Conservation (phyloP, 768 basidiomycete species). For the Termitomyces sp. region DNA sequence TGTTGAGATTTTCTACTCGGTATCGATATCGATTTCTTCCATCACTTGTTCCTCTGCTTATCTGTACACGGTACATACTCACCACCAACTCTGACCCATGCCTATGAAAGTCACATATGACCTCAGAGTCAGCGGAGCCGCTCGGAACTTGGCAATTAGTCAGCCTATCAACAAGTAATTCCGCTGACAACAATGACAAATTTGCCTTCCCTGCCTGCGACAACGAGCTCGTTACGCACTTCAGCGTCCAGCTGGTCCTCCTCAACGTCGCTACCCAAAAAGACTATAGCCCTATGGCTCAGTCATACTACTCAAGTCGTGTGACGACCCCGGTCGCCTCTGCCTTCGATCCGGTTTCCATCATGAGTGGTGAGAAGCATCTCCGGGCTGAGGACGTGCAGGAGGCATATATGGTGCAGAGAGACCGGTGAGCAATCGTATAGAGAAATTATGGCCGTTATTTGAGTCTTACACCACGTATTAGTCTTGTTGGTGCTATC, state of each 20-base stretch:
- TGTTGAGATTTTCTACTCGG: not conserved
- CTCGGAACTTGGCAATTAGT: conserved; percentile 14
- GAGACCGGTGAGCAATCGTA: conserved; percentile 56
- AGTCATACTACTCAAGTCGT: conserved; percentile 34
- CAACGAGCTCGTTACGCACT: conserved; percentile 5
- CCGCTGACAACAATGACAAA: conserved; percentile 8
- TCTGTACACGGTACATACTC: too few species aligned
- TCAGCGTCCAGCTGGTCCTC: conserved; percentile 11
- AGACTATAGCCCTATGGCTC: conserved; percentile 32
- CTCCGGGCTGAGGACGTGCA: conserved; percentile 69
- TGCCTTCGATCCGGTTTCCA: conserved; percentile 26
- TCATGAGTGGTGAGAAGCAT: conserved; percentile 35
- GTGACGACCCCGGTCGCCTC: conserved; percentile 32
- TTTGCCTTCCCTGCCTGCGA: conserved; percentile 4
- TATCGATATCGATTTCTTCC: too few species aligned
- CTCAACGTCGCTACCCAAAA: not conserved
- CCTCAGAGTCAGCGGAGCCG: too few species aligned
- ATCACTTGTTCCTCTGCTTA: not conserved
- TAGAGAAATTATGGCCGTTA: not conserved
- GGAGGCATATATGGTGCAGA: conserved; percentile 70
- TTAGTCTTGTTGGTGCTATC: conserved; percentile 74
- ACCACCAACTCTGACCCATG: too few species aligned
- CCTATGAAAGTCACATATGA: too few species aligned
- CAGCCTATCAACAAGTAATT: conserved; percentile 8
- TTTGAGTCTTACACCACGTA: conserved; percentile 7